Base-by-base conservation (phyloP, 1,139 yeast genomes). In the Yarrowia galli region DNA sequence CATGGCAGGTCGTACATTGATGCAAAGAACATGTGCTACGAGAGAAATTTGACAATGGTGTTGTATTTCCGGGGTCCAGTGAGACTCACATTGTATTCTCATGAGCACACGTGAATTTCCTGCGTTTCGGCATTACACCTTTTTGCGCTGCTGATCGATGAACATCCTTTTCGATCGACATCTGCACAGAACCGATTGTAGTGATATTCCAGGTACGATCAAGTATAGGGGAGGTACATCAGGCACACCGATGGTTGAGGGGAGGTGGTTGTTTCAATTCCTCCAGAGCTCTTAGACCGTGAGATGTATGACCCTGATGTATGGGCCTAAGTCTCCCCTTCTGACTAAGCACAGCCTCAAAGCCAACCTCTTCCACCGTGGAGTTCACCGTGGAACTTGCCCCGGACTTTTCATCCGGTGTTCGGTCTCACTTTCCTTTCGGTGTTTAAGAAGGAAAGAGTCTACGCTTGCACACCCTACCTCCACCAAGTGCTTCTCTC, bases 101-200 rank as follows among this genome's bases (percentile, higher is more conserved):
- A 18, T 32, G 12, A 9, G 6, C 25, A 51, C 58, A 51, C 58
- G 58, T 51, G 58, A 35, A 51, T 51, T 35, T 51, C 58, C 58
- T 51, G 58, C 58, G 40, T 51, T 35, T 22, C 18, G 4, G 16
- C 18, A 3, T 25, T 48, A 51, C 28, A 22, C 32, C 43, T 51
- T 22, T 49, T n/a, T 28, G 6, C 9, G 8, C n/a, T 22, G 58
- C 58, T 51, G 58, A 51, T 51, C 58, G n/a, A 2, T 12, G 43
- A 51, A 20, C 42, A 35, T 35, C 58, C 6, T 36, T 35, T 35
- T 13, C 10, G 58, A 51, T 51, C 58, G 25, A 22, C 58, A 35
- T 9, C 42, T 35, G 43, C 58, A 35, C 28, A 2, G 58, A 51
- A 51, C 15, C 6, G 38, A 13, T 35, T 16, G 58, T 20, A 32